Conservation (phyloP, 768 basidiomycete species). For the Amyloporia xantha region DNA sequence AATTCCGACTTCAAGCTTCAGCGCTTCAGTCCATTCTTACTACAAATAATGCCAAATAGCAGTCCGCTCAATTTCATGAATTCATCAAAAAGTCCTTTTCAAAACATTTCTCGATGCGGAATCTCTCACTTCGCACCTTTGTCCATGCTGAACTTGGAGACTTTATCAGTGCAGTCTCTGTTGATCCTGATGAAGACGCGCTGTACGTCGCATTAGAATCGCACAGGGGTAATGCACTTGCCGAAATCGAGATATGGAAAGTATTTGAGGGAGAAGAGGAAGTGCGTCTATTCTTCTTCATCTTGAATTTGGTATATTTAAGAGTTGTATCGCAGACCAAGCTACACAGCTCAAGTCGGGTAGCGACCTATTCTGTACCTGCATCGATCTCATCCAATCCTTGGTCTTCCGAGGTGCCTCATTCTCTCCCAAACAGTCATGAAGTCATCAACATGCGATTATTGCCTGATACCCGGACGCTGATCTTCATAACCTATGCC, state of each 20-base stretch:
- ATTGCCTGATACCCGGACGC: conserved; percentile 60
- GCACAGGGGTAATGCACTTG: conserved; percentile 37
- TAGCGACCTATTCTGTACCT: conserved; percentile 13
- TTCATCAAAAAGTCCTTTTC: too few relatives aligned
- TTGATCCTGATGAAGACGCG: conserved; percentile 60
- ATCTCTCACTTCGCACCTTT: too few relatives aligned
- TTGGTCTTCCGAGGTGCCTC: conserved; percentile 10
- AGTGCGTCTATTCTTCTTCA: conserved; percentile 3
- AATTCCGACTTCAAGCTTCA: too few relatives aligned
- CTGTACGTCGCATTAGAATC: conserved; percentile 54
- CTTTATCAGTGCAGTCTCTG: conserved; percentile 25
- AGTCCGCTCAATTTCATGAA: too few relatives aligned
- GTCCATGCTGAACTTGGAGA: background rate
- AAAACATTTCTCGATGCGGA: too few relatives aligned
- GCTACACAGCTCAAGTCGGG: conserved; percentile 3
- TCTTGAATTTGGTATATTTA: background rate
- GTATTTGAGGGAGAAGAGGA: conserved; percentile 11
- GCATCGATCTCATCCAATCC: conserved; percentile 16
- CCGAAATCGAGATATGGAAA: conserved; percentile 56
- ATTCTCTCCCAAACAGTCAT: conserved; percentile 4
- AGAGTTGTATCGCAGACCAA: conserved; percentile 4
- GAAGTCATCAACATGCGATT: conserved; percentile 63
- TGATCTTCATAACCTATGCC: conserved; percentile 61
- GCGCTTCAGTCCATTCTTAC: too few relatives aligned
- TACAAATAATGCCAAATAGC: too few relatives aligned